Evolutionary conservation across 2,329 filamentous ascomycete genomes (phyloP).

Genomic region (Plectosphaerella cucumerina): DNA sequence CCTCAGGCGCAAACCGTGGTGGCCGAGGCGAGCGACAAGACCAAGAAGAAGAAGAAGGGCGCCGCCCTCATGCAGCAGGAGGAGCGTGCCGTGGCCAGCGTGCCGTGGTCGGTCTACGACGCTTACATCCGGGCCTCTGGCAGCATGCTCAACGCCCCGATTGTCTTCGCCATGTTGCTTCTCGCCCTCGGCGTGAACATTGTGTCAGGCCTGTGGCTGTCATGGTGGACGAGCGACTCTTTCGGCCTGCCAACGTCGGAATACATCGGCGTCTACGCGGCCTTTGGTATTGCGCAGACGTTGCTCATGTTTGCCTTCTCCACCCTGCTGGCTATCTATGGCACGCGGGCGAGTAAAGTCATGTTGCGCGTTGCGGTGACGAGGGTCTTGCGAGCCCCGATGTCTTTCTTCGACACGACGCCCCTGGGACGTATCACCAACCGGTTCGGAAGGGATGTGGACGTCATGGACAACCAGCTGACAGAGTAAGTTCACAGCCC

Average conservation of each 20-base stretch:
- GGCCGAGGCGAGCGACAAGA: constrained; percentile 37
- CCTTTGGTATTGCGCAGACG: constrained; percentile 66
- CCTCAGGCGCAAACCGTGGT: constrained; percentile 33
- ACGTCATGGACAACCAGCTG: constrained; percentile 92
- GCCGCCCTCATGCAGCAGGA: constrained; percentile 67
- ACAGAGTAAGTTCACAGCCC: constrained; percentile 52
- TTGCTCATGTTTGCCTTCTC: constrained; percentile 78
- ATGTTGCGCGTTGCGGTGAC: constrained; percentile 80
- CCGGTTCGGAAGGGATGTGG: constrained; percentile 90
- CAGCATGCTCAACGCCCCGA: constrained; percentile 61
- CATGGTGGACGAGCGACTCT: constrained; percentile 84
- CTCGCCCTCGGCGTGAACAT: constrained; percentile 82
- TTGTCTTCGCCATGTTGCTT: constrained; percentile 60
- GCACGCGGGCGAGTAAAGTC: constrained; percentile 75
- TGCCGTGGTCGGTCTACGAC: constrained; percentile 75
- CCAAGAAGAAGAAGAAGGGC: constrained; percentile 55
- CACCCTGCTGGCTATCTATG: constrained; percentile 69
- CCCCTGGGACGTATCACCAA: constrained; percentile 94
- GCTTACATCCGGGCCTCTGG: constrained; percentile 76
- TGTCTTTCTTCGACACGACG: constrained; percentile 96
- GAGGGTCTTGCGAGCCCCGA: constrained; percentile 67
- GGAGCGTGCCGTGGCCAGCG: constrained; percentile 68
- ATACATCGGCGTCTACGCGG: constrained; percentile 72
- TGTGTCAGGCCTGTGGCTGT: constrained; percentile 84
- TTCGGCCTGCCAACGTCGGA: constrained; percentile 62